Conservation (phyloP, 2,329 filamentous ascomycete species). For the Aspergillus ochraceus region DNA sequence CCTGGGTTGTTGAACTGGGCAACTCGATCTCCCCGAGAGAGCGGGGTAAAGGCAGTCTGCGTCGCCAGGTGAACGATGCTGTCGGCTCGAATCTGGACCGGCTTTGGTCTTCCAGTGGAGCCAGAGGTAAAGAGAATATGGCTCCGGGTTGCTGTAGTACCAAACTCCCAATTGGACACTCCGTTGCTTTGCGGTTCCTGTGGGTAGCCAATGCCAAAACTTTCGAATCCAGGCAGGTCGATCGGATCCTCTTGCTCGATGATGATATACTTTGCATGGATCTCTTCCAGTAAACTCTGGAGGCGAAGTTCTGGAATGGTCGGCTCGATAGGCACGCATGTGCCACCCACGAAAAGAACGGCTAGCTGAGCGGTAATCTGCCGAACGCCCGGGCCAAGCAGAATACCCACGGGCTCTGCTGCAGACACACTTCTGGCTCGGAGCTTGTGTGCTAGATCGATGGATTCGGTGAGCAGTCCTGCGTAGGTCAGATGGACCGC, state of each 20-base stretch:
- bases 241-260: neutral
- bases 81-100: conserved; percentile 69
- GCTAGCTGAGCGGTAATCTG: conserved; percentile 5
- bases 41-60: conserved; percentile 3
- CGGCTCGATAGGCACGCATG: conserved; percentile 7
- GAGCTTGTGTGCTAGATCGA: neutral
- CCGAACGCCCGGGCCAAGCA: neutral
- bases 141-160: conserved; percentile 1
- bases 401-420: conserved; percentile 3
- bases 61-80: conserved; percentile 10
- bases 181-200: neutral
- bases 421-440: neutral
- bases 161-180: neutral
- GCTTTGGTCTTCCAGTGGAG: conserved; percentile 70
- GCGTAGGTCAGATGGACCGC: neutral
- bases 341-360: conserved; percentile 1
- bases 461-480: neutral
- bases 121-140: conserved; percentile 62
- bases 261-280: conserved; percentile 8
- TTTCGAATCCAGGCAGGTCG: neutral
- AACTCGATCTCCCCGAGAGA: conserved; percentile 9
- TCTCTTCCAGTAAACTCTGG: conserved; percentile 1
- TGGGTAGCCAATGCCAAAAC: neutral
- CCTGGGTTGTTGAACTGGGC: conserved; percentile 15
- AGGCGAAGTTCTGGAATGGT: conserved; percentile 2